phyloP scores from a whole-genome alignment of 2,329 filamentous ascomycete species.

The Aspergillus floridensis region DNA sequence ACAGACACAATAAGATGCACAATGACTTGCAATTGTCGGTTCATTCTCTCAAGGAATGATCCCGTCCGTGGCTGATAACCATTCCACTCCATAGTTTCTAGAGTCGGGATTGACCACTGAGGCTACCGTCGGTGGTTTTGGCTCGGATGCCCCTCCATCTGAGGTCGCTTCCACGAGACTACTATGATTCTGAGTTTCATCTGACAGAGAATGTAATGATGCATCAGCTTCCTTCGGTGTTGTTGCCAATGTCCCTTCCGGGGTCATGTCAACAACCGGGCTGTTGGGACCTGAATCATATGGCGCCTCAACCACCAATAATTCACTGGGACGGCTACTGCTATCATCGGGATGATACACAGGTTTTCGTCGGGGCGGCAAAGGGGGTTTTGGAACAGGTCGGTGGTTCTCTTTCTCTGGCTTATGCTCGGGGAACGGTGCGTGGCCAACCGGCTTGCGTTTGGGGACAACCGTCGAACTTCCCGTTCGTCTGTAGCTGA shows the following conservation, averaged over 20 bases:
- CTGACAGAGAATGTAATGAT: neutral
- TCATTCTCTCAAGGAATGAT: conserved; percentile 10
- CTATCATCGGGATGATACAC: conserved; percentile 30
- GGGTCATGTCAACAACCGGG: conserved; percentile 25
- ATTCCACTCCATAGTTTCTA: conserved; percentile 17
- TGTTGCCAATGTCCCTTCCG: conserved; percentile 13
- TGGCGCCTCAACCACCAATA: conserved; percentile 66
- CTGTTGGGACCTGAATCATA: conserved; percentile 55
- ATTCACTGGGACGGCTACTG: conserved; percentile 46
- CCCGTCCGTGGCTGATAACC: conserved; percentile 20
- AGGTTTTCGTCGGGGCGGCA: conserved; percentile 48
- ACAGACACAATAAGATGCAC: too few relatives aligned
- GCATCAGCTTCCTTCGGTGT: conserved; percentile 8
- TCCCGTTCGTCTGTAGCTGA: conserved; percentile 49
- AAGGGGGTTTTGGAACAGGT: conserved; percentile 45
- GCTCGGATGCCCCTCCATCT: neutral
- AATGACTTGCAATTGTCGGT: neutral
- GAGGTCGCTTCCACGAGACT: neutral
- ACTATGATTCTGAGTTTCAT: neutral
- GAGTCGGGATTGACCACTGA: neutral
- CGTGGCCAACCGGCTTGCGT: conserved; percentile 60
- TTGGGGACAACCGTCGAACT: conserved; percentile 59
- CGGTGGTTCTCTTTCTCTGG: conserved; percentile 33
- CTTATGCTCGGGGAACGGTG: conserved; percentile 34
- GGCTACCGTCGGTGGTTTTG: neutral